Evolutionary conservation across 805 yeast species (phyloP).

Genomic region (Ogataea dorogensis): DNA sequence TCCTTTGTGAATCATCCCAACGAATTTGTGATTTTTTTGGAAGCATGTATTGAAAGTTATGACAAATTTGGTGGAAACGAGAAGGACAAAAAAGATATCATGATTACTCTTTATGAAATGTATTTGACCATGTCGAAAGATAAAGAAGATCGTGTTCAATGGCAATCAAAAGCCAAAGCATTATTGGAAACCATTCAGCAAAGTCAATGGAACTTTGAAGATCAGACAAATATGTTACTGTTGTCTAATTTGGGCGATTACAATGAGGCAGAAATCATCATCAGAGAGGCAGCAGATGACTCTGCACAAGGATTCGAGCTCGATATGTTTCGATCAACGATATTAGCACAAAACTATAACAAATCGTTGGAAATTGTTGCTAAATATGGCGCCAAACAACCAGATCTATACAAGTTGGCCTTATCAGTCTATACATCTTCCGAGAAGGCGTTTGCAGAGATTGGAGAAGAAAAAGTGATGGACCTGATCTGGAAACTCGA

Average conservation of each 20-base stretch:
- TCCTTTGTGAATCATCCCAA: constrained; percentile 82
- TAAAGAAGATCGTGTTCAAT: constrained; percentile 38
- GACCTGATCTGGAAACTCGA: constrained; percentile 54
- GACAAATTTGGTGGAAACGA: constrained; percentile 69
- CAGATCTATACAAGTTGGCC: constrained; percentile 64
- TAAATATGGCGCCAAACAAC: constrained; percentile 59
- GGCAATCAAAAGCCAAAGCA: constrained; percentile 64
- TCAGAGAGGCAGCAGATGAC: constrained; percentile 32
- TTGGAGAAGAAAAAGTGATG: constrained; percentile 51
- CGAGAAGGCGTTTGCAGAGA: constrained; percentile 45
- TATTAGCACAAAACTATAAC: constrained; percentile 54
- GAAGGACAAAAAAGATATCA: constrained; percentile 68
- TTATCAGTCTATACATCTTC: constrained; percentile 61
- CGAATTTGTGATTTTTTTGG: constrained; percentile 88
- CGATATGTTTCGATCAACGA: constrained; percentile 64
- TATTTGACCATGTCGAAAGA: constrained; percentile 60
- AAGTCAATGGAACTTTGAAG: constrained; percentile 45
- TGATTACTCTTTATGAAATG: constrained; percentile 78
- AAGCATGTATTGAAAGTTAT: constrained; percentile 82
- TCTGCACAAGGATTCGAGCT: constrained; percentile 43
- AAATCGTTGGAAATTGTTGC: constrained; percentile 57
- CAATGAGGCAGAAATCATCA: constrained; percentile 45
- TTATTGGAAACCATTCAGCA: constrained; percentile 42
- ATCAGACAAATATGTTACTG: constrained; percentile 52
- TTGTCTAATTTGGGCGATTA: constrained; percentile 58